Evolutionary conservation across 257 asterid species (phyloP).

Genomic region (Solanum sitiens): DNA sequence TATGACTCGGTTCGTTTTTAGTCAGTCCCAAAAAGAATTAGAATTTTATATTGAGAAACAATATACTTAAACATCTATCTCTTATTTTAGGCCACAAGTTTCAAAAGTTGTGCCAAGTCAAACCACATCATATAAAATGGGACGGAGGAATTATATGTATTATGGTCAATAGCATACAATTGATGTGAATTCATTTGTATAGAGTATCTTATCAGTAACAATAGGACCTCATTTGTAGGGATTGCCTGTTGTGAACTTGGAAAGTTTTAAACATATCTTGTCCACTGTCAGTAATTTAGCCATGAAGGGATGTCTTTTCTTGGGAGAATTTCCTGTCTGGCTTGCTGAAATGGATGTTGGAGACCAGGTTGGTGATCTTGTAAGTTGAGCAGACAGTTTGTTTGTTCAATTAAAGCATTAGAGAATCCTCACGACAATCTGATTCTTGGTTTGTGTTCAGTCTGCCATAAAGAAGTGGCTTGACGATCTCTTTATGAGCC

Average conservation of each 20-base stretch:
- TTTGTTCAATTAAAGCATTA: neutral
- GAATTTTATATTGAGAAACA: neutral
- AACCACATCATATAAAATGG: neutral
- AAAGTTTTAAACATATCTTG: slow-evolving; percentile 41
- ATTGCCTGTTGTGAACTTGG: slow-evolving; percentile 43
- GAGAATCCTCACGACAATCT: neutral
- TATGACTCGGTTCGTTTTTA: neutral
- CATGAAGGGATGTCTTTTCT: slow-evolving; percentile 49
- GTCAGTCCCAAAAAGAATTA: neutral
- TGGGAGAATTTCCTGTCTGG: slow-evolving; percentile 68
- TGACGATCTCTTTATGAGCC: slow-evolving; percentile 55
- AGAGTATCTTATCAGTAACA: neutral
- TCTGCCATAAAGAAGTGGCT: slow-evolving; percentile 33
- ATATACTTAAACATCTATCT: neutral
- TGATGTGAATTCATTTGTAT: neutral
- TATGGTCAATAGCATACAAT: neutral
- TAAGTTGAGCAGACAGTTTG: neutral
- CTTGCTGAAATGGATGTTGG: slow-evolving; percentile 38
- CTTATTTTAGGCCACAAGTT: neutral
- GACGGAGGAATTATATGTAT: neutral
- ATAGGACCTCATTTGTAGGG: slow-evolving; percentile 33
- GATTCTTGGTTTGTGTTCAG: slow-evolving; percentile 12
- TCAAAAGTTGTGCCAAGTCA: neutral
- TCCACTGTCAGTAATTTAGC: slow-evolving; percentile 39
- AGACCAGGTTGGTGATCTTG: slow-evolving; percentile 28